Conservation (phyloP, 495 filamentous ascomycete genomes). For the Clavariopsis aquatica region DNA sequence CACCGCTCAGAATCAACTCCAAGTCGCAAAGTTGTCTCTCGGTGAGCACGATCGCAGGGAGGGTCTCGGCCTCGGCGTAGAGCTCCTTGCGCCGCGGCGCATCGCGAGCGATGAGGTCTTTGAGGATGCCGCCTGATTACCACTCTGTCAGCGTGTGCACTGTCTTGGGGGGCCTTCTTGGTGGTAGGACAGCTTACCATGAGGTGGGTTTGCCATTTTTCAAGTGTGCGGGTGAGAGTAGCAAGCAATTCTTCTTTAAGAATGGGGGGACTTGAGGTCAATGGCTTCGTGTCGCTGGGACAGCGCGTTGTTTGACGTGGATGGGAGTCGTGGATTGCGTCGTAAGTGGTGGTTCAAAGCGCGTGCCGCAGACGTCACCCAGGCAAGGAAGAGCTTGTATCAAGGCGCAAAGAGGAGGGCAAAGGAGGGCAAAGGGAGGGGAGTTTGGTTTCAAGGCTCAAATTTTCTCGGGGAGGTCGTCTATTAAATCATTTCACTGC, state of each 20-base stretch:
- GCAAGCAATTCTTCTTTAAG: background rate
- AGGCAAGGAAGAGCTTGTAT: background rate
- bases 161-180: background rate
- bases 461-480: constrained; percentile 9
- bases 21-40: constrained; percentile 97
- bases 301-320: constrained; percentile 11
- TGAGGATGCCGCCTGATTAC: constrained; percentile 73
- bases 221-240: background rate
- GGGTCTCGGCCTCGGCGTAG: constrained; percentile 75
- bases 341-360: constrained; percentile 10
- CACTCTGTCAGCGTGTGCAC: constrained; percentile 12
- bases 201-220: constrained; percentile 76
- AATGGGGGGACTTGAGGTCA: constrained; percentile 4
- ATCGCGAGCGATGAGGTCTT: constrained; percentile 94
- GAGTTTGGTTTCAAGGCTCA: background rate
- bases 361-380: constrained; percentile 17
- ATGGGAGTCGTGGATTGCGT: constrained; percentile 4
- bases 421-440: background rate
- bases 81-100: constrained; percentile 73
- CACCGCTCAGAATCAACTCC: constrained; percentile 92
- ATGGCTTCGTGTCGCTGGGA: constrained; percentile 1
- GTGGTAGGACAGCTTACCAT: constrained; percentile 52
- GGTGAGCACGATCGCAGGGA: constrained; percentile 79
- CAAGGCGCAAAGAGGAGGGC: background rate
- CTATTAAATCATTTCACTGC: constrained; percentile 10